Evolutionary conservation across 306 rosid genomes (phyloP).

Genomic region (Quillaja saponaria): DNA sequence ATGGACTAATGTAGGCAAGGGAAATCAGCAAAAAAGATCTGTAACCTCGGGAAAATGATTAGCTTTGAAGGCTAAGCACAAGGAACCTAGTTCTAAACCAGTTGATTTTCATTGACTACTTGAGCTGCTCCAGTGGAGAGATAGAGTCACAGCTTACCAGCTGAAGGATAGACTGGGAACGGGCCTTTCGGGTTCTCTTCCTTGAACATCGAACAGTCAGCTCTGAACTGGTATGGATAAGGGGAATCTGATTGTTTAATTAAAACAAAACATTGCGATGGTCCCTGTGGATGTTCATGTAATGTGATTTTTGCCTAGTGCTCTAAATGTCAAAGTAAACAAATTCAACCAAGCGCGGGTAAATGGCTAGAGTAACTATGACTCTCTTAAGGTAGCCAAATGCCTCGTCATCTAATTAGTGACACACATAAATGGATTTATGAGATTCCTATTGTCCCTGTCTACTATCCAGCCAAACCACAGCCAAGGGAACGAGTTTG

Average conservation of each 20-base stretch:
- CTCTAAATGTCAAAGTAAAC: slow-evolving; percentile 14
- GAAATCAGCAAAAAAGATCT: neutral
- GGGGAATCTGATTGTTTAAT: too few species aligned
- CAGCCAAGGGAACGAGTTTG: slow-evolving; percentile 1
- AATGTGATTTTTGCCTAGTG: neutral
- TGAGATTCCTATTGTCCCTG: slow-evolving; percentile 12
- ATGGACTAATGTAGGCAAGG: neutral
- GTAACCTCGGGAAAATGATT: neutral
- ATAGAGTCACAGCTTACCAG: too few species aligned
- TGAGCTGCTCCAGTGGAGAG: too few species aligned
- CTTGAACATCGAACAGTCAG: neutral
- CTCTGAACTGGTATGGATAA: neutral
- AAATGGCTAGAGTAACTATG: slow-evolving; percentile 35
- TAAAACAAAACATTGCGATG: neutral
- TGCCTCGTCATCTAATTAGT: slow-evolving; percentile 48
- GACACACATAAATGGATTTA: slow-evolving; percentile 44
- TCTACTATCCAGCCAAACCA: neutral
- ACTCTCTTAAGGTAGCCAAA: slow-evolving; percentile 11
- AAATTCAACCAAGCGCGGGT: slow-evolving; percentile 18
- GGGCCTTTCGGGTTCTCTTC: neutral
- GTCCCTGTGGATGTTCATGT: neutral
- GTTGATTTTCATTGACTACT: too few species aligned
- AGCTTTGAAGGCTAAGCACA: neutral
- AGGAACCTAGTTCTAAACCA: neutral
- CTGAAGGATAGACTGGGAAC: neutral